A percentile compares a stretch with the other conserved stretches of the same genome.
Evolutionary conservation across 2,329 filamentous ascomycete species (phyloP).

Genomic region (Penicillium sp.): DNA sequence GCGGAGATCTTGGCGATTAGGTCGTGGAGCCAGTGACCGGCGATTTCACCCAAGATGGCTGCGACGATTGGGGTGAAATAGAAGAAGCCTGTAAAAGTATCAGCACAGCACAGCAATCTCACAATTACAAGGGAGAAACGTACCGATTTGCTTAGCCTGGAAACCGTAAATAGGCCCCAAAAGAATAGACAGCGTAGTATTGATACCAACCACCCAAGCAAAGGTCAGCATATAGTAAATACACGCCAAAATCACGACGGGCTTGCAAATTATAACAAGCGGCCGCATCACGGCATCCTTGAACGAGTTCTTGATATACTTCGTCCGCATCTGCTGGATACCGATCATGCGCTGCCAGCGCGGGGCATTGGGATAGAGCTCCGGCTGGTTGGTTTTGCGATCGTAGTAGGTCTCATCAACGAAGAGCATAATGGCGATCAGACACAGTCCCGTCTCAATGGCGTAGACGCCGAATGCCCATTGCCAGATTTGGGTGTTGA

Average conservation of each 20-base stretch:
- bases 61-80: conserved; percentile 60
- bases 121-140: conserved; percentile 5
- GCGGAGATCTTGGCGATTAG: conserved; percentile 48
- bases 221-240: conserved; percentile 44
- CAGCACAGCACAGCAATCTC: background rate
- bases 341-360: conserved; percentile 38
- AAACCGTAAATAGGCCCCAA: conserved; percentile 53
- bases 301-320: conserved; percentile 30
- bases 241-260: conserved; percentile 34
- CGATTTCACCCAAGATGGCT: conserved; percentile 53
- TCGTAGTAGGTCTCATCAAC: conserved; percentile 43
- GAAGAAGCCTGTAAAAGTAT: conserved; percentile 42
- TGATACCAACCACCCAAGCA: conserved; percentile 51
- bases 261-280: conserved; percentile 38
- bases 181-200: conserved; percentile 56
- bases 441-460: conserved; percentile 32
- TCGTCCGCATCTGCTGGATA: conserved; percentile 32
- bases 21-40: conserved; percentile 59
- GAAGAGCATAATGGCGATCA: conserved; percentile 33
- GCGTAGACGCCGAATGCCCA: conserved; percentile 39
- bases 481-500: conserved; percentile 36
- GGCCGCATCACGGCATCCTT: conserved; percentile 37
- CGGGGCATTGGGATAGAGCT: conserved; percentile 23
- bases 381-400: conserved; percentile 22
- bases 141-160: conserved; percentile 51